Conservation (phyloP, 306 rosid species). For the Pyrus pyrifolia region DNA sequence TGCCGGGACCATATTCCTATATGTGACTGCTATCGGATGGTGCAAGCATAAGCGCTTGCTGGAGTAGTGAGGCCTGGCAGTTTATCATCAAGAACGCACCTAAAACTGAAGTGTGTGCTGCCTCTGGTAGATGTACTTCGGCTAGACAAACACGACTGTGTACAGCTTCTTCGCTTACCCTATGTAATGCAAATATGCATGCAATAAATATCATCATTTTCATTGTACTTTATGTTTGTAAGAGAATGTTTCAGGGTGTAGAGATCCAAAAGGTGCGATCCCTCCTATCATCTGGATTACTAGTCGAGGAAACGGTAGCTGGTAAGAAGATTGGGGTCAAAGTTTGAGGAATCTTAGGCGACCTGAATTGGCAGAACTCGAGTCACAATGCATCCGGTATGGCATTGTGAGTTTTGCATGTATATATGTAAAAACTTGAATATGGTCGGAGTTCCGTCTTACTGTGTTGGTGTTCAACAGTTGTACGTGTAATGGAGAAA, state of each 20-base stretch:
- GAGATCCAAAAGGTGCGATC: background rate
- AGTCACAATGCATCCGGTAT: background rate
- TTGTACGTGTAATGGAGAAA: background rate
- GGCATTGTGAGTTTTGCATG: background rate
- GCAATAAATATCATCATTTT: background rate
- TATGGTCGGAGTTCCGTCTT: background rate
- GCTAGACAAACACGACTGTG: background rate
- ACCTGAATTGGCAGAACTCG: background rate
- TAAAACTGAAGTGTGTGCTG: background rate
- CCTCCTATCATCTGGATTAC: background rate
- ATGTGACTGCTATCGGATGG: conserved; percentile 57
- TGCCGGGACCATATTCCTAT: conserved; percentile 36
- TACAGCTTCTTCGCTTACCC: background rate
- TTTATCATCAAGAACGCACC: background rate
- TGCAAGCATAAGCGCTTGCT: conserved; percentile 61
- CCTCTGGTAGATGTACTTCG: background rate
- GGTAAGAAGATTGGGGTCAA: background rate
- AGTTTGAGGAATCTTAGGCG: background rate
- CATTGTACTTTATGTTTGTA: background rate
- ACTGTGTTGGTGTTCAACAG: background rate
- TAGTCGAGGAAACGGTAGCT: background rate
- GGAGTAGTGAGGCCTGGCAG: conserved; percentile 27
- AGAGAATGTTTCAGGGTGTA: background rate
- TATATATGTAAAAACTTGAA: too few relatives aligned
- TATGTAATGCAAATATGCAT: too few relatives aligned